Base-by-base conservation (phyloP, 1,139 yeast genomes). In the Candida pseudocylindracea region DNA sequence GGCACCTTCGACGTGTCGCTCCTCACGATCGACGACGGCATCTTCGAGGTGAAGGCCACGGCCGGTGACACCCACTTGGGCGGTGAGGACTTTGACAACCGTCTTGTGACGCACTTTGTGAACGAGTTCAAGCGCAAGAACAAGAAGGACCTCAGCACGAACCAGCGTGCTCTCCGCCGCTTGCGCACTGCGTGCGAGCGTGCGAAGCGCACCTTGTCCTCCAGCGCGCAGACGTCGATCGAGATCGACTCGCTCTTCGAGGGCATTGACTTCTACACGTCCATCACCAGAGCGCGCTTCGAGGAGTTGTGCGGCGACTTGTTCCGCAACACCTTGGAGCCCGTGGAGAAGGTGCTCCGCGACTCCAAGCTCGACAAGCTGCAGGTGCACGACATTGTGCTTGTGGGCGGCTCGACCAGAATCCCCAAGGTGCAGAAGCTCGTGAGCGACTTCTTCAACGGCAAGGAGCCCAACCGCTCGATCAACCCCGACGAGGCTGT, bases 371-470 rank as follows among this genome's bases (percentile, higher is more conserved):
- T 80, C 42, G 70, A 72, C 58, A 76, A 76, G 62, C 60, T 71
- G 35, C 91, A 78, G 43, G 67, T 83, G 43, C 91, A 83, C 53
- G 95, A 83, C 51, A 79, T 83, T 53, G 95, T 83, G 31, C 66
- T 83, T 37, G 95, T 83, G 46, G 95, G 95, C 65, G 95, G 95
- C 60, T 83, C 95, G 32, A 83, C 95, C 38, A 81, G 95, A 72
- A 83, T 83, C 63, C 95, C 95, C 59, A 83, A 81, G 67, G 93
- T 83, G 43, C 94, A 80, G 64, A 78, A 78, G 57, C 66, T 83
- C 46, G 67, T 83, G 43, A 93, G 83, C 59, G 66, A 69, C 43
- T 81, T 60, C 69, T 83, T 83, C 57, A 75, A 75, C 51, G 93
- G 93, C 48, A 83, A 83, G 68, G 78, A 81, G 62, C 88, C 92